Evolutionary conservation across 1,284 basidiomycete species (phyloP), one percentile per base, ranked within the genome.

Genomic region (Athelia sp.): DNA sequence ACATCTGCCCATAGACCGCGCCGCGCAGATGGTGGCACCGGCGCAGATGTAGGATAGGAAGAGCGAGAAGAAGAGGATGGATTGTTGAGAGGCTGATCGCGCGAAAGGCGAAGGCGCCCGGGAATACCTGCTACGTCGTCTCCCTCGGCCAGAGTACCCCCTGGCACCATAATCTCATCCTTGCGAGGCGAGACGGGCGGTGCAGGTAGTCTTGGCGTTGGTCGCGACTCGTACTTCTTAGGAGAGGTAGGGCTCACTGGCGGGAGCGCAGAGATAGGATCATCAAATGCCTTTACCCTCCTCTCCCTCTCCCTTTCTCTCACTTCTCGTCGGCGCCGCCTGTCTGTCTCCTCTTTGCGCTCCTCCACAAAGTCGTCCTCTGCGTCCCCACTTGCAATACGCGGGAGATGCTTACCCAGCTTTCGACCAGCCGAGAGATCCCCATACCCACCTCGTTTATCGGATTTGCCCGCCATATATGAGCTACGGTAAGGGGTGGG

Each of bases 361-460:
- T 72, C 69, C 32, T 66, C 73, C 26, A 72, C 67, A 62, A 69
- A 70, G 19, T 77, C 64, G 31, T 87, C 84, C 38, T 82, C 80
- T 1, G 71, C 83, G 59, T 91, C 90, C 3, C 88, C 90, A 56
- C 88, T 91, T 2, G 88, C 89, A 62, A 92, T 91, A 13, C 90
- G 81, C 32, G 89, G 88, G 15, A 92, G 73, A 67, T 90, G 90
- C 18, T 73, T 74, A 23, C 87, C 88, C 11, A 90, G 68, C 53
- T 68, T 78, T n/a, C 76, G 74, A 11, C 82, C 78, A 15, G 74
- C 69, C 38, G 73, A 74, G 24, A 86, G 61, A 43, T 68, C 66
- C 40, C 80, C 78, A 59, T 90, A 87, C 1, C 72, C 70, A 24
- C 74, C 71, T 1, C 76, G 68, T 59, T 82, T 86, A 9, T 4